A percentile compares a stretch with the other conserved stretches of the same genome.
These are phyloP conservation scores for Rhodamnia argentea DNA, from an alignment of 345 rosid species.

Conservation along the genomic window DNA sequence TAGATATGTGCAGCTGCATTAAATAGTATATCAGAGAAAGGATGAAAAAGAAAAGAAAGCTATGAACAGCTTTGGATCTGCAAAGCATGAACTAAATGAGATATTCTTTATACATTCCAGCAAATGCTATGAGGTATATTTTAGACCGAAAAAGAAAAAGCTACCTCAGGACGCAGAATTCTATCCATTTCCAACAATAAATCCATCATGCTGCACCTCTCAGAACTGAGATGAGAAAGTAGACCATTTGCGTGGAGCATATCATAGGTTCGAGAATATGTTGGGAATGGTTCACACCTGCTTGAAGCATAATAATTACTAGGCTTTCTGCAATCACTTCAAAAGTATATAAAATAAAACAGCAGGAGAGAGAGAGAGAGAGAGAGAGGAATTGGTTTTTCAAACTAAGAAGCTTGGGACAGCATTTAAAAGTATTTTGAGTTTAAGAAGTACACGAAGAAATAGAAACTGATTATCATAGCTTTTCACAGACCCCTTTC, in stretches of 20 bases:
- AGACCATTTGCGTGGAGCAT: slow-evolving; percentile 91
- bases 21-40: neutral
- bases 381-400: neutral
- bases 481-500: neutral
- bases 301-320: neutral
- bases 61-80: neutral
- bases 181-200: slow-evolving; percentile 90
- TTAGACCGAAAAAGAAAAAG: neutral
- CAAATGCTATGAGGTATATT: neutral
- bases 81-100: neutral
- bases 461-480: neutral
- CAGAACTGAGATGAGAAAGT: slow-evolving; percentile 55
- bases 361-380: neutral
- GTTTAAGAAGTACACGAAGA: neutral
- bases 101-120: neutral
- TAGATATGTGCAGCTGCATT: neutral
- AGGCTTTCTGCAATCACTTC: neutral
- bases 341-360: neutral
- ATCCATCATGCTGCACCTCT: slow-evolving; percentile 65
- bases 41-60: neutral
- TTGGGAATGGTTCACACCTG: slow-evolving; percentile 99
- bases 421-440: neutral
- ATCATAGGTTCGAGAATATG: slow-evolving; percentile 94
- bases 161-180: slow-evolving; percentile 93
- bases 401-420: neutral